Conservation (phyloP, 139 green algal species). For the Chlamydomonas incerta region DNA sequence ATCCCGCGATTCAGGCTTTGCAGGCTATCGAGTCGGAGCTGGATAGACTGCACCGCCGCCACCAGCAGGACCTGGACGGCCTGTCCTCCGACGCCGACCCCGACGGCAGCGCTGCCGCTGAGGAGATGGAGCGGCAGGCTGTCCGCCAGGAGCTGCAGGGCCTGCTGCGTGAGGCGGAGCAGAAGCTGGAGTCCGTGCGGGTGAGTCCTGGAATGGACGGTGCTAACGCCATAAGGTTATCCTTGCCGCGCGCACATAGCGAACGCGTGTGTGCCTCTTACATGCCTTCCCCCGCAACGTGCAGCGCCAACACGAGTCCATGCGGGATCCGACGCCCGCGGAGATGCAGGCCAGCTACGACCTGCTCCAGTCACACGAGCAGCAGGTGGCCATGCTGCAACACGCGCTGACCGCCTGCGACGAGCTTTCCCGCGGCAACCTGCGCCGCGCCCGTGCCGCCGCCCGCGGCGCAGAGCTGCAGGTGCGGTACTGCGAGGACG, state of each 20-base stretch:
- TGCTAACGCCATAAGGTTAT: too few relatives aligned
- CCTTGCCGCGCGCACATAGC: too few relatives aligned
- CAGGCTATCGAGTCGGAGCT: background rate
- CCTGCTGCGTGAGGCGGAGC: background rate
- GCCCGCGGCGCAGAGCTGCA: background rate
- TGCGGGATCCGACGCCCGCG: background rate
- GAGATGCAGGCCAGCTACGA: constrained; percentile 24
- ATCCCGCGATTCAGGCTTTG: background rate
- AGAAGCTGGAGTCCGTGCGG: background rate
- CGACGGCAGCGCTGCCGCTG: background rate
- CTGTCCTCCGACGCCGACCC: background rate
- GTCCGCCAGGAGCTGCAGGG: background rate
- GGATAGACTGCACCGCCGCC: background rate
- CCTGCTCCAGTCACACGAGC: constrained; percentile 2
- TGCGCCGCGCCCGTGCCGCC: background rate
- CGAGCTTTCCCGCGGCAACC: background rate
- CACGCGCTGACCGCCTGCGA: background rate
- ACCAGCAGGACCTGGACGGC: background rate
- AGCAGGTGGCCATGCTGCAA: constrained; percentile 6
- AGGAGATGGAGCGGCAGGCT: background rate
- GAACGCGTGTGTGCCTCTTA: too few relatives aligned
- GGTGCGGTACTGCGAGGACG: background rate
- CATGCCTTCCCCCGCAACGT: background rate
- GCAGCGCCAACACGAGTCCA: background rate
- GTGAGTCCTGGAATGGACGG: too few relatives aligned